Evolutionary conservation across 306 rosid genomes (phyloP).

Genomic region (Cyclanthera cordifolia): DNA sequence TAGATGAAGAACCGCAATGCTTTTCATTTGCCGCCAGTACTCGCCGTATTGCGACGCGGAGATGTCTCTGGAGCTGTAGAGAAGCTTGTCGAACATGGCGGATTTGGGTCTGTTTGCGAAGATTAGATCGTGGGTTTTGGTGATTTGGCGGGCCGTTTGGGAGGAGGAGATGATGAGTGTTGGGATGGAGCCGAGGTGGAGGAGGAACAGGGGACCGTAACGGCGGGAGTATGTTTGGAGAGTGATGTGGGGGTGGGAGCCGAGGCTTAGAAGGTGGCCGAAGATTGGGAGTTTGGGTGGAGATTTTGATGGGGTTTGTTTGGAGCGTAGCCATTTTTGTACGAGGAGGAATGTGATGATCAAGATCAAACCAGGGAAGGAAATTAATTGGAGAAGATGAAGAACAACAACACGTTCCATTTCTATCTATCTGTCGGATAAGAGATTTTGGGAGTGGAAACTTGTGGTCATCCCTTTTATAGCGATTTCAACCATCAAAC

Average conservation of each 20-base stretch:
- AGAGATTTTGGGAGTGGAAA: not conserved
- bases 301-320: conserved; percentile 24
- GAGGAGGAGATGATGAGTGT: conserved; percentile 20
- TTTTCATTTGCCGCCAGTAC: conserved; percentile 30
- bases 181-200: conserved; percentile 18
- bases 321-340: not conserved
- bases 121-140: conserved; percentile 24
- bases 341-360: conserved; percentile 13
- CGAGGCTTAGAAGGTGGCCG: conserved; percentile 26
- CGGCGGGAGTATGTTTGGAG: conserved; percentile 7
- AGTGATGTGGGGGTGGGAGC: conserved; percentile 16
- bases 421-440: not conserved
- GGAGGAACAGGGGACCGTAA: conserved; percentile 23
- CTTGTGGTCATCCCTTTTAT: not conserved
- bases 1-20: conserved; percentile 18
- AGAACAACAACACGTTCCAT: not conserved
- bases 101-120: conserved; percentile 21
- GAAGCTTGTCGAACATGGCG: not conserved
- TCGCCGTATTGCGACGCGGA: conserved; percentile 25
- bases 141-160: conserved; percentile 20
- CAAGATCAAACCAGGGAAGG: conserved; percentile 22
- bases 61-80: conserved; percentile 12
- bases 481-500: too few species aligned
- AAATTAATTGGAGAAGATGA: not conserved
- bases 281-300: conserved; percentile 19